Conservation (phyloP, 2,329 filamentous ascomycete species). For the Colletotrichum musae region DNA sequence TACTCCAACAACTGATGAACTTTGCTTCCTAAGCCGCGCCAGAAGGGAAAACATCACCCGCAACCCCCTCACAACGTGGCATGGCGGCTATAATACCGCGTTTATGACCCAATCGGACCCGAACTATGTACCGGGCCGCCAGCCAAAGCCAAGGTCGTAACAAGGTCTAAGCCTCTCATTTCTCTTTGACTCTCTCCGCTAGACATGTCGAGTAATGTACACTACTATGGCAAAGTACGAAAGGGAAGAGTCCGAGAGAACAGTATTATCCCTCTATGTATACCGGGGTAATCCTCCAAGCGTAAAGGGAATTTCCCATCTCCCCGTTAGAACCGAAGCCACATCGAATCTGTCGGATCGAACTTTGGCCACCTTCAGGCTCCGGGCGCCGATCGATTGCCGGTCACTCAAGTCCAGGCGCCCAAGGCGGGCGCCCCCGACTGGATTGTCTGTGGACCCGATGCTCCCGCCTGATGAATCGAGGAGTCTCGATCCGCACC, state of each 20-base stretch:
- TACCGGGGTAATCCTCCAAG: background rate
- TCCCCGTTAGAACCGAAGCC: background rate
- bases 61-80: no score
- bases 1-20: no score
- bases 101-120: background rate
- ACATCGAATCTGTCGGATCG: background rate
- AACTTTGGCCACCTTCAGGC: no score
- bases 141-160: background rate
- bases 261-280: background rate
- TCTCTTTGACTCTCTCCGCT: background rate
- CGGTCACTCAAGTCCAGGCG: background rate
- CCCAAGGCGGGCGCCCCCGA: background rate
- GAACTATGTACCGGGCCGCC: background rate
- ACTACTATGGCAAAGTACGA: background rate
- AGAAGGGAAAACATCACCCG: background rate
- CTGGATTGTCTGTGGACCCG: conserved; percentile 8
- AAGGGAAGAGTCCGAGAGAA: no score
- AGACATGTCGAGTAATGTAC: background rate
- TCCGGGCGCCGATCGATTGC: no score
- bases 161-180: background rate
- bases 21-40: no score
- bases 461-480: conserved; percentile 7
- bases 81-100: background rate
- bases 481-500: conserved; percentile 21
- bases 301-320: background rate